These are phyloP conservation scores for Piper betle DNA, from an alignment of 164 flowering plant species.

Conservation along the genomic window DNA sequence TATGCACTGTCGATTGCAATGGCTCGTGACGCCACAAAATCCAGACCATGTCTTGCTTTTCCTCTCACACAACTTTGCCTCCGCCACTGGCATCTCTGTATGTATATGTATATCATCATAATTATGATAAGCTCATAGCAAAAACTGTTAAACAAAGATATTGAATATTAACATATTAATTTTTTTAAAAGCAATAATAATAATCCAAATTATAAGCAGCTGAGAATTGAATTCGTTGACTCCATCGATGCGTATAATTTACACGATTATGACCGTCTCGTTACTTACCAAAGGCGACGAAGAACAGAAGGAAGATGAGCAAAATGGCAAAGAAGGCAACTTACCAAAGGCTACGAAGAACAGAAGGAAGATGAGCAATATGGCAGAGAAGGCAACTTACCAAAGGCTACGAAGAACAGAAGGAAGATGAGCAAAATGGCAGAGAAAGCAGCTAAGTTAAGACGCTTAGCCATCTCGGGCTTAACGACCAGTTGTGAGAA, in stretches of 20 bases:
- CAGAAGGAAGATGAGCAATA: too few species aligned
- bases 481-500: too few species aligned
- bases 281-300: too few species aligned
- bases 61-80: constrained; percentile 24
- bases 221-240: background rate
- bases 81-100: constrained; percentile 18
- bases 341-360: too few species aligned
- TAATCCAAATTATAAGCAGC: background rate
- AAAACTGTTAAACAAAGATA: background rate
- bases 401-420: too few species aligned
- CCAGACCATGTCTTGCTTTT: constrained; percentile 42
- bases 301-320: too few species aligned
- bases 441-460: too few species aligned
- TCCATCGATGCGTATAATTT: background rate
- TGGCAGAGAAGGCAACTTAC: too few species aligned
- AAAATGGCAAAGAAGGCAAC: too few species aligned
- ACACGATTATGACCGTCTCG: background rate
- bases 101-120: background rate
- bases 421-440: too few species aligned
- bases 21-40: constrained; percentile 13
- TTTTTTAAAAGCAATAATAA: background rate
- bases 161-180: background rate
- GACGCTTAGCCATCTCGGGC: background rate
- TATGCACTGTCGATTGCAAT: constrained; percentile 33
- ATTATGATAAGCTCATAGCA: background rate